Base-by-base conservation (phyloP, 2,329 filamentous ascomycete species). In the Penicillium italicum region DNA sequence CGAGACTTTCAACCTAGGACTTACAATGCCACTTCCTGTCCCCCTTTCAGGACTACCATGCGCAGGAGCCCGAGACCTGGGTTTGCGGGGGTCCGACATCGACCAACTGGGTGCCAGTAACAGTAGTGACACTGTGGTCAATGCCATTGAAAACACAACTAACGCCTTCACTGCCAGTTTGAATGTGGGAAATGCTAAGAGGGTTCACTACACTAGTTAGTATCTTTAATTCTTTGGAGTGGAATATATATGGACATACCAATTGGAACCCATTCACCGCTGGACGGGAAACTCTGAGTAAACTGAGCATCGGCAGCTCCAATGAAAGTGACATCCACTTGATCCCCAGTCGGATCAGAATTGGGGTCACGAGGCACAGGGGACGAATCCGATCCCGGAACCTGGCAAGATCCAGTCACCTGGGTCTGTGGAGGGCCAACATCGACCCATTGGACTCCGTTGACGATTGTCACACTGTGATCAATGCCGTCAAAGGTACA, bases 341-440 rank as follows among this genome's bases (percentile, higher is more conserved):
- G 12, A 36, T 33, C 30, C n/a, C 24, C 16, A 12, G 37, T n/a
- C 6, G 42, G 34, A 22, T 16, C 18, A 10, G 42, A 24, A 14
- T 30, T 33, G 20, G 36, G 10, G 34, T 3, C 33, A 34, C 6
- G 16, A 34, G 33, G 14, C n/a, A 16, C 6, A 12, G 42, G 31
- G n/a, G 26, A 8, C n/a, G 48, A 42, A 40, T 12, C 24, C 3
- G 24, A 36, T 24, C 9, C 41, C n/a, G 46, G 50, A 8, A 5
- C 14, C 22, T 46, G 22, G 45, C 51, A 54, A 31, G 51, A 54
- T 31, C 50, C 58, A 40, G 50, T 53, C 24, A 64, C 40, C 41
- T 69, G 67, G 9, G 66, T 60, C 56, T 70, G 68, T 6, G 68
- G 68, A 40, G 68, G 65, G 18, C 65, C 68, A 51, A 70, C 68